phyloP scores from a whole-genome alignment of 768 basidiomycete genomes.

The Postia placenta region DNA sequence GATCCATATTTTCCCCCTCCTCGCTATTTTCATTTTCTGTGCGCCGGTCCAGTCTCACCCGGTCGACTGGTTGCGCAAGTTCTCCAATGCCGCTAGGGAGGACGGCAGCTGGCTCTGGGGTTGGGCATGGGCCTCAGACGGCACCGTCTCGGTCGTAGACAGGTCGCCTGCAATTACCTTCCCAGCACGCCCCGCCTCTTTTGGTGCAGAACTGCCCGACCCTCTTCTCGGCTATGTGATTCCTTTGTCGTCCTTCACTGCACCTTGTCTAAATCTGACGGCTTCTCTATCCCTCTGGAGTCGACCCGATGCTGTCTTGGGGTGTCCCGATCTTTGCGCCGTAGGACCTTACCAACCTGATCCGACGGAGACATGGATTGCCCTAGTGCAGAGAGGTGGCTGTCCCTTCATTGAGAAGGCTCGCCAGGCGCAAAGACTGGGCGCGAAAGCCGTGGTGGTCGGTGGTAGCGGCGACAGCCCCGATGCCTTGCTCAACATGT shows the following conservation, averaged over 20 bases:
- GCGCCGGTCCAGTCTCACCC: constrained; percentile 13
- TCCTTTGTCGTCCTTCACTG: constrained; percentile 30
- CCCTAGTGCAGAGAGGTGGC: constrained; percentile 80
- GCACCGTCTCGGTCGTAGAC: constrained; percentile 67
- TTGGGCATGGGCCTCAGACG: constrained; percentile 36
- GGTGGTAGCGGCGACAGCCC: constrained; percentile 78
- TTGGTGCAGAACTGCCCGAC: constrained; percentile 67
- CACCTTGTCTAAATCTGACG: constrained; percentile 31
- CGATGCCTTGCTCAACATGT: constrained; percentile 85
- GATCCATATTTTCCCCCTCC: constrained; percentile 12
- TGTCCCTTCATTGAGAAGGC: constrained; percentile 92
- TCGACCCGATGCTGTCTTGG: constrained; percentile 28
- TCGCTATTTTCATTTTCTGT: constrained; percentile 10
- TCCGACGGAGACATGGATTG: constrained; percentile 76
- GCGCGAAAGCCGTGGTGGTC: constrained; percentile 87
- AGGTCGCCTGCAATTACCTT: constrained; percentile 66
- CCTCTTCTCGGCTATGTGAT: constrained; percentile 32
- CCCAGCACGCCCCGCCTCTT: constrained; percentile 66
- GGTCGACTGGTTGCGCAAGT: constrained; percentile 23
- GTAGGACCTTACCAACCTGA: constrained; percentile 50
- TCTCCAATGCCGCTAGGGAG: constrained; percentile 17
- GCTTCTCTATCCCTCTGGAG: constrained; percentile 26
- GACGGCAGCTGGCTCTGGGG: constrained; percentile 32
- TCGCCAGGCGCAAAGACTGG: constrained; percentile 43
- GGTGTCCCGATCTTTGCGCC: constrained; percentile 66